Evolutionary conservation across 306 rosid genomes (phyloP), one percentile per base, ranked within the genome.

Genomic region (Mucuna pruriens): DNA sequence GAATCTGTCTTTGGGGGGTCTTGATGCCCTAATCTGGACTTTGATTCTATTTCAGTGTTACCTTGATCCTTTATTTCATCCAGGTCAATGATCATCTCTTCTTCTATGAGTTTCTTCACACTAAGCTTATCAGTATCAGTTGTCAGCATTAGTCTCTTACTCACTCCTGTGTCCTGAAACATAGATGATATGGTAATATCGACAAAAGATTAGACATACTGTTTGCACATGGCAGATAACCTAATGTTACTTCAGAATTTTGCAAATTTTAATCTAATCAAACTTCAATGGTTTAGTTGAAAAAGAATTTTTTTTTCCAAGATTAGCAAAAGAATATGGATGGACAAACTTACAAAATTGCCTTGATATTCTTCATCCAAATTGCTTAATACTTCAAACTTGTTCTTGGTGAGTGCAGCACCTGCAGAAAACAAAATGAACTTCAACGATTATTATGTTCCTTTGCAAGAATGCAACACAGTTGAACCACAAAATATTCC

Each of bases 41-140:
- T 89, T 42, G 76, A 71, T 68, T 80, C 93, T 74, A 81, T 86
- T 60, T 74, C 86, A 69, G 60, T 76, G 61, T 84, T 72, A 51
- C 45, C 80, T 42, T 31, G 76, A 57, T 76, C 88, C 84, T 82
- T 90, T 85, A 80, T 84, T 11, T 45, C 63, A 55, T 84, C 89
- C 80, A 77, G 91, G 78, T 93, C 92, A 9, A 52, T 84, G 77
- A 84, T 83, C 97, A 95, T 90, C 85, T 95, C 97, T 84, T 91
- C 94, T 88, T 93, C 95, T 34, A 95, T 95, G 81, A 95, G 97
- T 87, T 88, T 93, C 95, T 93, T 95, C 91, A 93, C 95, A 51
- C 99, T 90, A 46, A 92, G 91, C 91, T 91, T 93, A 81, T 86
- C 85, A 25, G 77, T 84, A 89, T 82, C 83, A 17, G 76, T 51